Evolutionary conservation across 1,284 basidiomycete genomes (phyloP), one percentile per base, ranked within the genome.

Genomic region (Leccinum laetum): DNA sequence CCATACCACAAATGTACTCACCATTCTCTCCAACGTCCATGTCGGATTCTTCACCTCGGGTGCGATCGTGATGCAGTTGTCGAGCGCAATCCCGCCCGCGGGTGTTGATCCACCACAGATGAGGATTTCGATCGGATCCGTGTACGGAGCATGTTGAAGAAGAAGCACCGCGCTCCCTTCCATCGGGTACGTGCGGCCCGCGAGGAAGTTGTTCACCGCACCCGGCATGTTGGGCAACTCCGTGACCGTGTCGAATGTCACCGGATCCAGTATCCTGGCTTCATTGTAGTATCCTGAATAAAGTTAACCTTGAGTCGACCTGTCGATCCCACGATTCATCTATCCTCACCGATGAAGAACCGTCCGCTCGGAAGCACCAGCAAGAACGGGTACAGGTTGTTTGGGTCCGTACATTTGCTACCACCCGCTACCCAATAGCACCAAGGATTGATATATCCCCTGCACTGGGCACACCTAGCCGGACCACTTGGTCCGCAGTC

Each of bases 331-430:
- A 8, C 16, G 29, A 3, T 1, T 16, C 26, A 0, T 9, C 1
- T 13, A 6, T 56, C 3, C 85, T 69, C 64, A 88, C 89, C 86
- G 53, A 89, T 82, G 29, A 92, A 91, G 72, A 92, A 76, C 29
- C 81, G 80, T 2, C 85, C 84, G 58, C 85, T 87, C 0, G 91
- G 89, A 21, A 92, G 81, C 10, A 91, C 82, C 63, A 88, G 77
- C n/a, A 92, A 78, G 80, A 91, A 92, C 0, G 90, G 91, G 71
- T 92, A 93, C 59, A 92, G 73, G 69, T 92, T 92, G 73, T 90
- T 86, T 1, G 90, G 90, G 70, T 92, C 87, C 2, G 91, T 91
- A 1, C 26, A 29, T 29, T 29, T 29, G 26, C 26, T 29, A 29
- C 26, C 26, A 29, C 26, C 26, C 26, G 26, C 26, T 29, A 29